These are phyloP conservation scores for Leptographium procerum DNA, from an alignment of 2,329 filamentous ascomycete genomes.

Conservation along the genomic window DNA sequence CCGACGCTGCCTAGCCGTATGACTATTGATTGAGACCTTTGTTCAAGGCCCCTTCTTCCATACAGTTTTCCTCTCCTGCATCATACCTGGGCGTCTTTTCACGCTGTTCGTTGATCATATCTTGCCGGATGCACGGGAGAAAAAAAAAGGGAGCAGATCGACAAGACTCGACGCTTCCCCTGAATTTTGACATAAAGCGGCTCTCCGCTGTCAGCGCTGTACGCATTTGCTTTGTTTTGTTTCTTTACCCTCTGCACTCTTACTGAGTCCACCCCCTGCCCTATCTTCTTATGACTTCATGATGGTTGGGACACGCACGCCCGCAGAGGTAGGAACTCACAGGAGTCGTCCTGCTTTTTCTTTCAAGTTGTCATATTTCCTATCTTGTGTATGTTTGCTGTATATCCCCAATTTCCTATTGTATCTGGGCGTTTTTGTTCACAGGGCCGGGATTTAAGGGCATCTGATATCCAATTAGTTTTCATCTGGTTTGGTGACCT, in stretches of 20 bases:
- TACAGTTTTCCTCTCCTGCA: background rate
- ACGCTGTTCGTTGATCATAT: background rate
- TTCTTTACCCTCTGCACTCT: background rate
- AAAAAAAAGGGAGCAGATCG: background rate
- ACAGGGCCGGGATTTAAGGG: background rate
- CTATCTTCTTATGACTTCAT: background rate
- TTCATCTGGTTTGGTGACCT: background rate
- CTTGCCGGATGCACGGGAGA: background rate
- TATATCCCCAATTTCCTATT: background rate
- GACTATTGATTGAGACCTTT: constrained; percentile 44
- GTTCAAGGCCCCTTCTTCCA: background rate
- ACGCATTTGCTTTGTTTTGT: background rate
- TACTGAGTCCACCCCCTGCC: background rate
- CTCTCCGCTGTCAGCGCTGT: background rate
- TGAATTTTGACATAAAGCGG: background rate
- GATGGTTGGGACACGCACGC: background rate
- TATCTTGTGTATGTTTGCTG: constrained; percentile 3
- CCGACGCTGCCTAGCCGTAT: constrained; percentile 42
- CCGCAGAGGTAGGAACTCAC: background rate
- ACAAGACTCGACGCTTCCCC: background rate
- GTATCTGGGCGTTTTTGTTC: background rate
- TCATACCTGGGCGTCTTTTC: background rate
- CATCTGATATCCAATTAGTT: background rate
- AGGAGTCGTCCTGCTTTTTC: background rate
- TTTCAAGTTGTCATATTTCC: background rate